Base-by-base conservation (phyloP, 1,139 yeast genomes). In the Sugiyamaella neomexicana region DNA sequence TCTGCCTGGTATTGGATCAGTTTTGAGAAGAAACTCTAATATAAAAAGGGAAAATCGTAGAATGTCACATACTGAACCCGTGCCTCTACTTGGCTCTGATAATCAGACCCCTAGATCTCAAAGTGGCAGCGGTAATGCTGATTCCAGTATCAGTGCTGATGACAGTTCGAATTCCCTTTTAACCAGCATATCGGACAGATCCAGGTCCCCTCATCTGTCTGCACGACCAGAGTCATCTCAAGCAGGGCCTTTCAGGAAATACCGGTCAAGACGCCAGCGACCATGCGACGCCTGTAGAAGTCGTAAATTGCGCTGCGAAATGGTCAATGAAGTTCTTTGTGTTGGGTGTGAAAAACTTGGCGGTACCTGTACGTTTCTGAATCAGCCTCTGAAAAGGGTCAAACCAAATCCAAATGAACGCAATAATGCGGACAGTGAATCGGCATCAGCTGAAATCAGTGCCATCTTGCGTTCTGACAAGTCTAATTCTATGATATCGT, bases 241-340 rank as follows among this genome's bases (percentile, higher is more conserved):
- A 7, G 42, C 42, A n/a, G 36, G 12, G 23, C 34, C 48, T 10
- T 12, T 29, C 10, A 38, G 51, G 29, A 44, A 44, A n/a, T 47
- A 47, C 15, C 31, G 54, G 12, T 51, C 54, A 8, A 25, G 50
- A 27, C 54, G 50, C 8, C 50, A 45, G 17, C 57, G 67, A 20
- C 68, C 68, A 2, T 64, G 69, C 52, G 69, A 65, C 45, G 58
- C 61, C 31, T 66, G 69, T 49, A 58, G 67, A 12, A 56, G 61
- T 31, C 60, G 69, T n/a, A 66, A 66, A 50, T 58, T 62, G 13
- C 60, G 69, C 17, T 66, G 69, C 53, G 60, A 59, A n/a, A 62
- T 57, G 51, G 51, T 59, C 10, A 53, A 56, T 2, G 63, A 58
- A 8, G 62, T 60, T 10, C 42, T 58, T n/a, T 66, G 69, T 52